Conservation (phyloP, 768 basidiomycete genomes). For the Naganishia vaughanmartiniae region DNA sequence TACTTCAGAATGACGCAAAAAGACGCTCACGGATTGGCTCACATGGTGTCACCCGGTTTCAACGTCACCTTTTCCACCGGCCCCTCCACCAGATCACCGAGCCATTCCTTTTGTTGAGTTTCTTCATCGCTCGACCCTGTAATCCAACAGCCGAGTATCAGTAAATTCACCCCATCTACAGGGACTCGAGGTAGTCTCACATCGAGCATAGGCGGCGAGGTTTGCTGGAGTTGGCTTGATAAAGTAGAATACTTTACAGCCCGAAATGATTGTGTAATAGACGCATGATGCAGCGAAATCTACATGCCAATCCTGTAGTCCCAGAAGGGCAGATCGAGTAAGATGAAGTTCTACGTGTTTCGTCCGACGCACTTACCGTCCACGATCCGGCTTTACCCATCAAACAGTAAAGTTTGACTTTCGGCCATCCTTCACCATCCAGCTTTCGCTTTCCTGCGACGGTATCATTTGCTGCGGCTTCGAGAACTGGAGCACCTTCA, state of each 20-base stretch:
- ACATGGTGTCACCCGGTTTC: conserved; percentile 49
- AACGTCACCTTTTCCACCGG: conserved; percentile 64
- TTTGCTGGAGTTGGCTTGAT: conserved; percentile 83
- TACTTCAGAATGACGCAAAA: conserved; percentile 2
- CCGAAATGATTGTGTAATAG: conserved; percentile 90
- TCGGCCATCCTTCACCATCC: conserved; percentile 58
- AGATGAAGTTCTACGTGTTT: background rate
- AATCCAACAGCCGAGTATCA: conserved; percentile 44
- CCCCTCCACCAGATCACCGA: conserved; percentile 87
- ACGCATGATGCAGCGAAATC: conserved; percentile 97
- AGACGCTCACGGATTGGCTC: conserved; percentile 11
- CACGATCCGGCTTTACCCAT: conserved; percentile 93
- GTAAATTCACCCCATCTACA: too few relatives aligned
- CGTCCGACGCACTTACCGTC: conserved; percentile 65
- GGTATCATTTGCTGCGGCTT: background rate
- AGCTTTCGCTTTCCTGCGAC: conserved; percentile 19
- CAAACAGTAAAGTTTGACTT: conserved; percentile 92
- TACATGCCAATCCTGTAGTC: conserved; percentile 85
- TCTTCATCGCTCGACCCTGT: conserved; percentile 72
- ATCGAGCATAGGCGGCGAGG: conserved; percentile 82
- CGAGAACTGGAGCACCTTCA: background rate
- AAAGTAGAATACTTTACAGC: conserved; percentile 93
- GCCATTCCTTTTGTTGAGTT: conserved; percentile 79
- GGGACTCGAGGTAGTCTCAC: conserved; percentile 48
- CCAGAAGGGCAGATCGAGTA: conserved; percentile 20